phyloP scores from a whole-genome alignment of 78 protist genomes.

The Pigoraptor vietnamica region DNA sequence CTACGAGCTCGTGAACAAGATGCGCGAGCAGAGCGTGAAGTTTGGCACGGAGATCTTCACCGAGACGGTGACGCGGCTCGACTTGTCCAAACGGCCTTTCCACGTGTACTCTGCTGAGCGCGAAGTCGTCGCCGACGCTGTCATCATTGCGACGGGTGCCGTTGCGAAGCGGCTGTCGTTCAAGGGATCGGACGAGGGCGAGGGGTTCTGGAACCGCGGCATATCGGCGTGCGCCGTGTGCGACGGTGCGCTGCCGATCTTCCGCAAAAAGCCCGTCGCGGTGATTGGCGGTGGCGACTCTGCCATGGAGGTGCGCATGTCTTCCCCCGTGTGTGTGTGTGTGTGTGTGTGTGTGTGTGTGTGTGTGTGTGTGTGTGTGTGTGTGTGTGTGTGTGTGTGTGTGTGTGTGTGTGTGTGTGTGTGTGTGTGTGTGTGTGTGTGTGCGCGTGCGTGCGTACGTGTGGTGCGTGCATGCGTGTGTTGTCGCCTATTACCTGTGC shows the following conservation, averaged over 20 bases:
- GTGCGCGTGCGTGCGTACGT: no score
- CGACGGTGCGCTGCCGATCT: constrained; percentile 69
- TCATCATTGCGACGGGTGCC: constrained; percentile 80
- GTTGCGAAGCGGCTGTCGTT: constrained; percentile 52
- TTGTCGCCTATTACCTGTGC: no score
- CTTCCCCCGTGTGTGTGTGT: no score
- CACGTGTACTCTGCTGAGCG: constrained; percentile 7
- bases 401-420: no score
- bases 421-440: no score
- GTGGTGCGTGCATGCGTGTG: no score
- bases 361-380: no score
- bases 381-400: no score
- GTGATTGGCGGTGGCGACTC: constrained; percentile 90
- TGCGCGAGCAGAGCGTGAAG: constrained; percentile 49
- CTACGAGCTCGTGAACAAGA: constrained; percentile 41
- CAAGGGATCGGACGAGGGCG: constrained; percentile 31
- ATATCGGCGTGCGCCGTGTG: constrained; percentile 84
- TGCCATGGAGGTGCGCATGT: constrained; percentile 44
- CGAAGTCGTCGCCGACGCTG: constrained; percentile 34
- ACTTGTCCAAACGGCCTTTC: constrained; percentile 37
- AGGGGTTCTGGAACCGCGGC: constrained; percentile 55
- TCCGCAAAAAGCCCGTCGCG: constrained; percentile 51
- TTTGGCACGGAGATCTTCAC: constrained; percentile 25
- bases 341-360: no score
- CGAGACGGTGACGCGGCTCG: constrained; percentile 31